Evolutionary conservation across 768 basidiomycete species (phyloP).

Genomic region (Leccinum ochraceum): DNA sequence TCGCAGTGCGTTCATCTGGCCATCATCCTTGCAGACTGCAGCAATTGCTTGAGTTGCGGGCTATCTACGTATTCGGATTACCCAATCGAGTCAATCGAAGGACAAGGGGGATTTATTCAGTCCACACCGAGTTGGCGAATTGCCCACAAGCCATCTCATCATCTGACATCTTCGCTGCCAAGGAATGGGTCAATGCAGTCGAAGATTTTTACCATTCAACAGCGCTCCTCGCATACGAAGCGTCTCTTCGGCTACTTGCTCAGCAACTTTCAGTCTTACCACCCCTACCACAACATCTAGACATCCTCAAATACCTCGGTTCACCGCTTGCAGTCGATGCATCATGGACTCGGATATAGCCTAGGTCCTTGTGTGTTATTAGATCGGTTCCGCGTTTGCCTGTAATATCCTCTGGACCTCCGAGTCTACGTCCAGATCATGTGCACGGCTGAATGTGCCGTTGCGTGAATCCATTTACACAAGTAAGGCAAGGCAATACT

Average conservation of each 20-base stretch:
- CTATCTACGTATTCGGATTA: neutral
- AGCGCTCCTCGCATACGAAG: neutral
- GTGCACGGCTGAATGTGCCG: too few species aligned
- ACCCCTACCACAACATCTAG: neutral
- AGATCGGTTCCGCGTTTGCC: too few species aligned
- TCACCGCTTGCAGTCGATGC: constrained; percentile 8
- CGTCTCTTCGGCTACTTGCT: constrained; percentile 2
- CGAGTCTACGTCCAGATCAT: too few species aligned
- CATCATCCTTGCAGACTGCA: neutral
- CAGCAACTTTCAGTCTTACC: neutral
- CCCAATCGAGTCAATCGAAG: neutral
- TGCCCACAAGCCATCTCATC: neutral
- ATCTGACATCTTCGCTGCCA: neutral
- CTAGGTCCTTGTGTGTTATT: too few species aligned
- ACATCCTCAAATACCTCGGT: too few species aligned
- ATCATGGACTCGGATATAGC: neutral
- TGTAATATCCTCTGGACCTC: too few species aligned
- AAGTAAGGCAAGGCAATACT: too few species aligned
- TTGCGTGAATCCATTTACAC: too few species aligned
- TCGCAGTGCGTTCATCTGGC: neutral
- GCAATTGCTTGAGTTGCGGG: neutral
- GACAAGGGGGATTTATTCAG: neutral
- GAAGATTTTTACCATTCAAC: constrained; percentile 8
- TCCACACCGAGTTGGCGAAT: neutral
- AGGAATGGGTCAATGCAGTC: neutral